A percentile compares a stretch with the other conserved stretches of the same genome.
Conservation (phyloP, 1,284 basidiomycete genomes). For the Naganishia sp. region DNA sequence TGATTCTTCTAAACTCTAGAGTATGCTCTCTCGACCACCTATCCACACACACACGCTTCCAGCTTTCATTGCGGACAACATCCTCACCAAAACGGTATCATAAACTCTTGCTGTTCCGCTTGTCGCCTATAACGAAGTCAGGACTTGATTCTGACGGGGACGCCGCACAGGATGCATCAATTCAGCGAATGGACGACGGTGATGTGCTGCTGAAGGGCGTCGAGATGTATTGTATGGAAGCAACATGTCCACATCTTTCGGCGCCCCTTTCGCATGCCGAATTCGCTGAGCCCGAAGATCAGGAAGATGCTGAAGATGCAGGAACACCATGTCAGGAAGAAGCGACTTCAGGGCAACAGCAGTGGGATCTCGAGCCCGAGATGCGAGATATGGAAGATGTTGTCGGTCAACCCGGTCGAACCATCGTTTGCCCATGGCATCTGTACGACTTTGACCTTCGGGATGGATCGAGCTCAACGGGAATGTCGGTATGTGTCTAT, state of each 20-base stretch:
- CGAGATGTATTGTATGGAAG: conserved; percentile 81
- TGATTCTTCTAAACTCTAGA: conserved; percentile 45
- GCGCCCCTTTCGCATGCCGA: conserved; percentile 72
- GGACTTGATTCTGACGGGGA: conserved; percentile 31
- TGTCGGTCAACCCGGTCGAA: conserved; percentile 41
- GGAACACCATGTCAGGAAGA: neutral
- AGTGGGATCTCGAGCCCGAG: conserved; percentile 32
- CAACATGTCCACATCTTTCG: conserved; percentile 78
- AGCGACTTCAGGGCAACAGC: conserved; percentile 37
- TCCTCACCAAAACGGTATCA: conserved; percentile 63
- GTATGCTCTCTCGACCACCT: conserved; percentile 59
- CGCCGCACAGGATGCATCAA: neutral
- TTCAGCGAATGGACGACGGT: conserved; percentile 28
- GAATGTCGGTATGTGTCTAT: conserved; percentile 76
- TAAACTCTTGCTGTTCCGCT: conserved; percentile 69
- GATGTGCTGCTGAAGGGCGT: conserved; percentile 37
- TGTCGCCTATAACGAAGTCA: conserved; percentile 54
- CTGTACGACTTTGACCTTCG: conserved; percentile 58
- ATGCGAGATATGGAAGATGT: conserved; percentile 33
- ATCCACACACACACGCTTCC: conserved; percentile 67
- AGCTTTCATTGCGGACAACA: conserved; percentile 66
- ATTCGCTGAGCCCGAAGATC: conserved; percentile 21
- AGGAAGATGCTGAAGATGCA: neutral
- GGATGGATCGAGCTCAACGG: conserved; percentile 61
- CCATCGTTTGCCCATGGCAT: conserved; percentile 76